A percentile compares a stretch with the other conserved stretches of the same genome.
phyloP scores from a whole-genome alignment of 2,329 filamentous ascomycete species.

The Davidsoniella australis region DNA sequence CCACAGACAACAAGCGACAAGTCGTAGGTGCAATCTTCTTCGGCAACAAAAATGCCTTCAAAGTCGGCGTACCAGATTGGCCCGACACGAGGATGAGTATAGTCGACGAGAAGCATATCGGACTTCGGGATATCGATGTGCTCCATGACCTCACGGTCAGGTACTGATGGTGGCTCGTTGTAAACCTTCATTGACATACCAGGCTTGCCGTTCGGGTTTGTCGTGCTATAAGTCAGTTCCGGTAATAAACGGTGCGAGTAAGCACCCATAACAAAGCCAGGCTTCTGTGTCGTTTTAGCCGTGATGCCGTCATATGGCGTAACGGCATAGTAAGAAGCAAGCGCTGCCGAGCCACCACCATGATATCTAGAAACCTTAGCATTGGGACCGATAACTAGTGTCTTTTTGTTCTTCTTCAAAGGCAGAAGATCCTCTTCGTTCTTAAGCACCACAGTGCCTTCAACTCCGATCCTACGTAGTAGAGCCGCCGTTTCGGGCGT shows the following conservation, averaged over 20 bases:
- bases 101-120: constrained; percentile 33
- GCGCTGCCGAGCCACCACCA: constrained; percentile 48
- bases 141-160: constrained; percentile 33
- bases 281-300: constrained; percentile 27
- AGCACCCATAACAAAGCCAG: constrained; percentile 40
- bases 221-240: constrained; percentile 35
- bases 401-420: constrained; percentile 43
- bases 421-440: constrained; percentile 50
- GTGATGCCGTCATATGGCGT: constrained; percentile 57
- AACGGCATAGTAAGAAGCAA: constrained; percentile 47
- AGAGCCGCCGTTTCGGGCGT: constrained; percentile 45
- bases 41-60: constrained; percentile 41
- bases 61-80: constrained; percentile 43
- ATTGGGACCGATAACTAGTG: constrained; percentile 39
- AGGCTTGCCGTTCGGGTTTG: constrained; percentile 31
- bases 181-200: constrained; percentile 48
- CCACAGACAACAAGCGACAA: constrained; percentile 50
- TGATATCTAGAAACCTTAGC: constrained; percentile 39
- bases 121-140: constrained; percentile 30
- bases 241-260: constrained; percentile 50
- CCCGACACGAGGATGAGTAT: constrained; percentile 34
- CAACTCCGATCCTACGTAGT: constrained; percentile 46
- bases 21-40: constrained; percentile 44
- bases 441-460: constrained; percentile 58
- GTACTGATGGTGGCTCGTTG: constrained; percentile 35